Evolutionary conservation across 306 rosid genomes (phyloP).

Genomic region (Astragalus glycyphyllos): DNA sequence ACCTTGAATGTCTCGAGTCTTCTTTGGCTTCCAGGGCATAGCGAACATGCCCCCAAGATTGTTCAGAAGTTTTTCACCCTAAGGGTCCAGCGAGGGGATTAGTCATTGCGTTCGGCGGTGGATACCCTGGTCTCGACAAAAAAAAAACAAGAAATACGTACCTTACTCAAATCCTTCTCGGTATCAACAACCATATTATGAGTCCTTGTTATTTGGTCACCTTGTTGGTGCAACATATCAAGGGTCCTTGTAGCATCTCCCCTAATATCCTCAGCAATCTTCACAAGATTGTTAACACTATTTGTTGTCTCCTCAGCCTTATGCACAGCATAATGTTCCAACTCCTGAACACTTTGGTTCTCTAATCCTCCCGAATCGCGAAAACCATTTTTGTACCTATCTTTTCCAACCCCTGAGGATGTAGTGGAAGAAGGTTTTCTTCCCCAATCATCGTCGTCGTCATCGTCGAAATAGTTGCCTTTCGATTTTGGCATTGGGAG

Average conservation of each 20-base stretch:
- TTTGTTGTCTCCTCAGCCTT: constrained; percentile 85
- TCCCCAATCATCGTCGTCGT: constrained; percentile 51
- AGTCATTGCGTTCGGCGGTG: too few relatives aligned
- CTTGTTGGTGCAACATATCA: constrained; percentile 89
- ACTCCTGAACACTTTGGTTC: constrained; percentile 76
- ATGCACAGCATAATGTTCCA: constrained; percentile 74
- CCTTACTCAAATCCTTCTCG: constrained; percentile 85
- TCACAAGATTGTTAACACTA: constrained; percentile 71
- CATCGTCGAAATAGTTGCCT: constrained; percentile 55
- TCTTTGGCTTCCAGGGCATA: constrained; percentile 90
- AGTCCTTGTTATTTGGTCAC: constrained; percentile 89
- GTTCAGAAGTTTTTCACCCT: constrained; percentile 96
- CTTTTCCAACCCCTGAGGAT: constrained; percentile 42
- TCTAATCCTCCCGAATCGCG: constrained; percentile 69
- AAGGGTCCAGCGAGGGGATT: constrained; percentile 7
- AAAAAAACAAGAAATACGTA: constrained; percentile 41
- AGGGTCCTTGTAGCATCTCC: constrained; percentile 84
- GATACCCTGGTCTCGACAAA: too few relatives aligned
- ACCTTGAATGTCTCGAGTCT: constrained; percentile 64
- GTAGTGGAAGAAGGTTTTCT: constrained; percentile 52
- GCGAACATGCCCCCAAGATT: constrained; percentile 97
- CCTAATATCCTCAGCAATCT: constrained; percentile 83
- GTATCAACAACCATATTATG: constrained; percentile 80
- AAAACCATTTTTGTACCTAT: constrained; percentile 58
- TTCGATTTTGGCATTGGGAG: constrained; percentile 51